These are phyloP conservation scores for Ophiostoma ips DNA, from an alignment of 2,329 filamentous ascomycete genomes.

Conservation along the genomic window DNA sequence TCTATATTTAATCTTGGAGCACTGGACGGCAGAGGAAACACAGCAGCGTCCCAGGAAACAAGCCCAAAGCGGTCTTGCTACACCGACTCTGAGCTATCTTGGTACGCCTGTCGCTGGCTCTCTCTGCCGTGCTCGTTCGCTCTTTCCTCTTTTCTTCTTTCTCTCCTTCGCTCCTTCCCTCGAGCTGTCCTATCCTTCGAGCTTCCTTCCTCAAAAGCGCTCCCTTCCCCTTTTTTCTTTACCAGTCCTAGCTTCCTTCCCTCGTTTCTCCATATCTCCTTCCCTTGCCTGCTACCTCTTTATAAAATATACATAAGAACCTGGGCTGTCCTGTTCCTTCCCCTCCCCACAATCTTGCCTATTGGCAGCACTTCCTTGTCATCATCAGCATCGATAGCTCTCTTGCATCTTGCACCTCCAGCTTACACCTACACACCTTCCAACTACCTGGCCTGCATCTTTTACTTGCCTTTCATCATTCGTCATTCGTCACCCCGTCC, in stretches of 20 bases:
- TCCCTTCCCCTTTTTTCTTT: slow-evolving; percentile 8
- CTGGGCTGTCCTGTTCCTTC: slow-evolving; percentile 15
- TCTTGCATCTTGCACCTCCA: neutral
- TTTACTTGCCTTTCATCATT: neutral
- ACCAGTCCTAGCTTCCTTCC: slow-evolving; percentile 20
- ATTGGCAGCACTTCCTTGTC: slow-evolving; percentile 6
- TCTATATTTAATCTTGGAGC: too few relatives aligned
- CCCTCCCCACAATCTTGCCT: slow-evolving; percentile 8
- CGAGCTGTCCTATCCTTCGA: neutral
- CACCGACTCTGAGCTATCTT: slow-evolving; percentile 5
- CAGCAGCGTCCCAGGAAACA: neutral
- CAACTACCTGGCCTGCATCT: neutral
- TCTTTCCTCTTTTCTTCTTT: slow-evolving; percentile 13
- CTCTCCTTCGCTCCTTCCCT: neutral
- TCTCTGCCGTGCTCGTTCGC: neutral
- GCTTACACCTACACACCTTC: neutral
- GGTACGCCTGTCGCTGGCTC: neutral
- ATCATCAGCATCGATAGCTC: neutral
- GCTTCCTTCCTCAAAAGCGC: neutral
- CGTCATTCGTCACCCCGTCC: neutral
- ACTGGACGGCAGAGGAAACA: too few relatives aligned
- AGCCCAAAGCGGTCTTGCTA: slow-evolving; percentile 7
- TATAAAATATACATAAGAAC: slow-evolving; percentile 14
- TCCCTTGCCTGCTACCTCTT: slow-evolving; percentile 8
- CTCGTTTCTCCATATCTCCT: slow-evolving; percentile 19